Evolutionary conservation across 306 rosid species (phyloP), one percentile per base, ranked within the genome.

Genomic region (Mimosa bimucronata): DNA sequence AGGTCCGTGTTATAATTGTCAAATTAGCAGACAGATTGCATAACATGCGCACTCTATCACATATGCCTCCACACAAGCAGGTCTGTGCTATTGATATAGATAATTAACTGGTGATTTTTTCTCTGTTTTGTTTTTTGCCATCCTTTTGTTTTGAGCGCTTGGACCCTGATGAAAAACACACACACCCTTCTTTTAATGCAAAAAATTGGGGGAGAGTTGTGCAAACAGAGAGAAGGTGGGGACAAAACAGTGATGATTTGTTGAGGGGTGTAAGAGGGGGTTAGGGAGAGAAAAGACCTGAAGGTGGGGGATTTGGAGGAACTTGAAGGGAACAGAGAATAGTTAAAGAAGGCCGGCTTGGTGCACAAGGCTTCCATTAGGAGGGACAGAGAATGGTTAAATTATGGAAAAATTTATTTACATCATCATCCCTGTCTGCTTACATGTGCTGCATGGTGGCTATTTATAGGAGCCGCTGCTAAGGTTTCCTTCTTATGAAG

Each of bases 1-100:
- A 96, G 98, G 99, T 96, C 37, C 99, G 99, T 40, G 97, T 96
- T 72, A 95, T 95, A 81, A 93, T 96, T 57, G 99, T 96, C 88
- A 93, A 96, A 87, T 87, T 96, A 75, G 99, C 98, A 37, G 99
- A 96, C 85, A 88, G 99, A 84, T 85, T 96, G 66, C 98, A 93
- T 81, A 96, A 96, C 81, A 93, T 96, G 98, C 99, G 98, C 72
- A 96, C 99, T 61, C 94, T 96, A 44, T 90, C 98, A 65, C 91
- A 93, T 83, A 93, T 96, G 99, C 99, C 99, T 78, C 97, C 91
- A 25, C 97, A 87, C 86, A 96, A 96, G 85, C 99, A 96, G 99
- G 99, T 96, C 48, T 80, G 80, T 84, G 46, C 83, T 71, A 31
- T 83, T 71, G 48, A 42, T 79, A 60, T 84, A 74, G 64, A 80